These are phyloP conservation scores for Trichoderma breve DNA, from an alignment of 2,329 filamentous ascomycete species.

Conservation along the genomic window DNA sequence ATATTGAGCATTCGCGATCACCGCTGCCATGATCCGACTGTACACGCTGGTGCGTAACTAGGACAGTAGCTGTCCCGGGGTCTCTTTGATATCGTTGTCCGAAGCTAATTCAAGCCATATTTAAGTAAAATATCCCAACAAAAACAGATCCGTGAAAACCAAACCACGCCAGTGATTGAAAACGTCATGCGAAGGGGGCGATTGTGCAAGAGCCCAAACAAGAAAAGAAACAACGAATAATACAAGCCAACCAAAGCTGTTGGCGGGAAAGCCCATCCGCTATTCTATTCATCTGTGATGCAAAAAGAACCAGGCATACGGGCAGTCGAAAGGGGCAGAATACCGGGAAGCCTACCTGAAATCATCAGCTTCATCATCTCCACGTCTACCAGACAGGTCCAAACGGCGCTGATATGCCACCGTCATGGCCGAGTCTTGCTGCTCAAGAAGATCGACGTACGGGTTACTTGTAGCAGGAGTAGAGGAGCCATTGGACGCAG, in stretches of 20 bases:
- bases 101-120: slow-evolving; percentile 25
- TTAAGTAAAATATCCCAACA: slow-evolving; percentile 11
- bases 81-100: slow-evolving; percentile 37
- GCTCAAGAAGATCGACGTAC: slow-evolving; percentile 32
- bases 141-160: not conserved
- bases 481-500: slow-evolving; percentile 14
- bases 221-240: not conserved
- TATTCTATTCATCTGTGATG: not conserved
- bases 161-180: not conserved
- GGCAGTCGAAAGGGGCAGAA: not conserved
- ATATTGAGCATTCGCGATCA: slow-evolving; percentile 38
- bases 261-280: not conserved
- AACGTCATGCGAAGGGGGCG: not conserved
- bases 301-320: slow-evolving; percentile 4
- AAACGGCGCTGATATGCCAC: slow-evolving; percentile 31
- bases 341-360: slow-evolving; percentile 30
- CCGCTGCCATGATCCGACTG: slow-evolving; percentile 25
- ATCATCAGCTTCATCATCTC: slow-evolving; percentile 31
- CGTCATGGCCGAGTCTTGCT: slow-evolving; percentile 33
- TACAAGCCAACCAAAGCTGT: not conserved
- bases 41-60: slow-evolving; percentile 33
- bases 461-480: slow-evolving; percentile 29
- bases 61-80: slow-evolving; percentile 27
- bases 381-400: slow-evolving; percentile 25
- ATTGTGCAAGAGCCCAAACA: not conserved